A percentile compares a stretch with the other conserved stretches of the same genome.
phyloP scores from a whole-genome alignment of 805 yeast genomes.

The Saccharomycopsis sp. region DNA sequence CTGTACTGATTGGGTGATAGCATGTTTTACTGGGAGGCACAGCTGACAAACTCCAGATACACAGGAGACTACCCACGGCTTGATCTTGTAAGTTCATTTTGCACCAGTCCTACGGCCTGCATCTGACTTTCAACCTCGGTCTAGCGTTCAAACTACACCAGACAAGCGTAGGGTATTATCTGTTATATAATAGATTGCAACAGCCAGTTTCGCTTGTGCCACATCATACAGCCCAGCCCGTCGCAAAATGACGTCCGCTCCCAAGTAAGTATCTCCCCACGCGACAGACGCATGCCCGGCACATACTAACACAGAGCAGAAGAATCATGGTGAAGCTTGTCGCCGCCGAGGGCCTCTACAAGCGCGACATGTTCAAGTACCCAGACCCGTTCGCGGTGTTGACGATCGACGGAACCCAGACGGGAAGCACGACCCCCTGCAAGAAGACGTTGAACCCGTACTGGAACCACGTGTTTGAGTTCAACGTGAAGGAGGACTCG shows the following conservation, averaged over 20 bases:
- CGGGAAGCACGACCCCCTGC: conserved; percentile 89
- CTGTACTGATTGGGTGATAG: too few relatives aligned
- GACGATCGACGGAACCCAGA: conserved; percentile 96
- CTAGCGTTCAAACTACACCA: too few relatives aligned
- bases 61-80: too few relatives aligned
- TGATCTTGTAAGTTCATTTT: too few relatives aligned
- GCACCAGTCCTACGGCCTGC: too few relatives aligned
- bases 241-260: not conserved
- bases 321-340: conserved; percentile 46
- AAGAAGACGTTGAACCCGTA: conserved; percentile 93
- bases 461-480: conserved; percentile 91
- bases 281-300: not conserved
- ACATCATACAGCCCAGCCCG: not conserved
- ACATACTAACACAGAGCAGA: not conserved
- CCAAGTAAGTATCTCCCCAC: not conserved
- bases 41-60: too few relatives aligned
- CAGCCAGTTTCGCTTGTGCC: too few relatives aligned
- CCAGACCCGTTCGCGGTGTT: conserved; percentile 98
- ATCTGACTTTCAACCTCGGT: too few relatives aligned
- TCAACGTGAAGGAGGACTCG: conserved; percentile 71
- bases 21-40: too few relatives aligned
- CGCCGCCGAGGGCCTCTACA: conserved; percentile 93
- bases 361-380: conserved; percentile 89
- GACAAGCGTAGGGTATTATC: too few relatives aligned
- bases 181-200: too few relatives aligned